Evolutionary conservation across 441 rosid genomes (phyloP).

Genomic region (Hypseocharis bilobata): DNA sequence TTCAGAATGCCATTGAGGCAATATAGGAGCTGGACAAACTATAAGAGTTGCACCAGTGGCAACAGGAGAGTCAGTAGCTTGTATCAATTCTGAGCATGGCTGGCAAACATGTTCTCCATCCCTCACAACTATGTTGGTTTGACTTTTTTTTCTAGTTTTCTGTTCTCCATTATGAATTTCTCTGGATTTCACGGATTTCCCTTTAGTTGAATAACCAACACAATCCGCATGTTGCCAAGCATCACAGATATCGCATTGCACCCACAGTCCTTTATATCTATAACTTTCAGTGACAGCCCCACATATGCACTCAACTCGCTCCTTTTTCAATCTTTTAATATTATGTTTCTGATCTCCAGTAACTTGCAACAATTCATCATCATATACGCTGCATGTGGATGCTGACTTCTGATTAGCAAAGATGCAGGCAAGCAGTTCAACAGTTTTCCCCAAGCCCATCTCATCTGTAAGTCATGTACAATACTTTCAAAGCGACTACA

Average conservation of each 20-base stretch:
- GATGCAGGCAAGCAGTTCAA: constrained; percentile 88
- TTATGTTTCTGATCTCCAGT: constrained; percentile 33
- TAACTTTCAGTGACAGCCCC: constrained; percentile 91
- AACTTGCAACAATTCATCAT: constrained; percentile 24
- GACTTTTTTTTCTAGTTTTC: constrained; percentile 40
- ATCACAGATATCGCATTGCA: constrained; percentile 89
- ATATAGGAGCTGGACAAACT: constrained; percentile 90
- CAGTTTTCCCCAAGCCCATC: constrained; percentile 98
- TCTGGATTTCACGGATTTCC: constrained; percentile 40
- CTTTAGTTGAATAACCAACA: constrained; percentile 79
- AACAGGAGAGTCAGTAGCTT: constrained; percentile 65
- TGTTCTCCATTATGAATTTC: constrained; percentile 23
- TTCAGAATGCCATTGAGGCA: constrained; percentile 90
- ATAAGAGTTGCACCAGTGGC: constrained; percentile 85
- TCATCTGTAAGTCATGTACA: constrained; percentile 54
- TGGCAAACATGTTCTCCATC: constrained; percentile 72
- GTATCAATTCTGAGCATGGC: constrained; percentile 67
- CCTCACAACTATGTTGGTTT: constrained; percentile 41
- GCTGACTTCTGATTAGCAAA: constrained; percentile 58
- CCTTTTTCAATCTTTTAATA: constrained; percentile 61
- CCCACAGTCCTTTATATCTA: constrained; percentile 76
- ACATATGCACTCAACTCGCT: constrained; percentile 88
- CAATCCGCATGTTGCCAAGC: constrained; percentile 99
- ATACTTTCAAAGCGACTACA: constrained; percentile 21
- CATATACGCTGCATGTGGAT: constrained; percentile 31